A percentile compares a stretch with the other conserved stretches of the same genome.
These are phyloP conservation scores for Populus nigra DNA, from an alignment of 345 rosid genomes.

Conservation along the genomic window DNA sequence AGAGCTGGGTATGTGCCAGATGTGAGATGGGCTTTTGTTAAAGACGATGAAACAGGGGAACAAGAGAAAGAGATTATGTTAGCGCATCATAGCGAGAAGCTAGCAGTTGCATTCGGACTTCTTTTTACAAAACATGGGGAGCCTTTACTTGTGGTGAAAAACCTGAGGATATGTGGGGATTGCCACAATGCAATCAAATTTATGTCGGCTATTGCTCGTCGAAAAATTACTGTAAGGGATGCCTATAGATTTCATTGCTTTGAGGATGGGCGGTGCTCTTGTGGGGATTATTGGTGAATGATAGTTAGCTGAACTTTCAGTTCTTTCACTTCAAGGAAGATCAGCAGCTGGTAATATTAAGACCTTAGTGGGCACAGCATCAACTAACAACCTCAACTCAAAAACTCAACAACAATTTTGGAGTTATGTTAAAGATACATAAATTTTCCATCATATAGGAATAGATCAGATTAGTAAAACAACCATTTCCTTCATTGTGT, in stretches of 20 bases:
- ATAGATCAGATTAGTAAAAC: too few species aligned
- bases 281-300: constrained; percentile 78
- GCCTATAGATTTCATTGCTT: constrained; percentile 73
- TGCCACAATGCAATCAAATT: constrained; percentile 82
- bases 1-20: constrained; percentile 72
- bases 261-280: constrained; percentile 66
- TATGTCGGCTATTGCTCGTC: constrained; percentile 51
- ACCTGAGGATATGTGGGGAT: constrained; percentile 85
- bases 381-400: too few species aligned
- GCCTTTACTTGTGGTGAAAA: constrained; percentile 70
- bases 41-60: constrained; percentile 49
- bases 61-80: constrained; percentile 62
- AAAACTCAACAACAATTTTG: too few species aligned
- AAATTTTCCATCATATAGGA: too few species aligned
- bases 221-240: constrained; percentile 76
- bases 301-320: not conserved
- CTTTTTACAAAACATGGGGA: constrained; percentile 61
- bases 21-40: constrained; percentile 61
- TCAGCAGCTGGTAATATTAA: too few species aligned
- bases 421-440: too few species aligned
- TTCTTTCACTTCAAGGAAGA: too few species aligned
- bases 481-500: too few species aligned
- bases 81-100: constrained; percentile 83
- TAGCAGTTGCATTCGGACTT: constrained; percentile 82
- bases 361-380: too few species aligned